Conservation (phyloP, 805 yeast genomes). For the Saccharomycopsis capsularis region DNA sequence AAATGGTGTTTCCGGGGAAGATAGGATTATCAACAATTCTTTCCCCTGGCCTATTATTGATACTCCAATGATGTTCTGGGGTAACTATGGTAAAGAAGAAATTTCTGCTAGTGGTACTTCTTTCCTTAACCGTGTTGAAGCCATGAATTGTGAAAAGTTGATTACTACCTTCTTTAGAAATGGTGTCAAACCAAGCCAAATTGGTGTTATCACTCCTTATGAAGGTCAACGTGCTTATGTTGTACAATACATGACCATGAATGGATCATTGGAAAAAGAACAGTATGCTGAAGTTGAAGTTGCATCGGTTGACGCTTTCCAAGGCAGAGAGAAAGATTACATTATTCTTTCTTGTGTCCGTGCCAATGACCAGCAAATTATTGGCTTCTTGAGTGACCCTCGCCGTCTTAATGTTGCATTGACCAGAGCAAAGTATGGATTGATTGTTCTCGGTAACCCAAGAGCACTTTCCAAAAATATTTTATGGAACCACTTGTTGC, state of each 20-base stretch:
- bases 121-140: constrained; percentile 79
- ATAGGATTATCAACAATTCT: constrained; percentile 47
- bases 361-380: constrained; percentile 63
- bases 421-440: constrained; percentile 80
- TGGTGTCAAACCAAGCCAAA: constrained; percentile 72
- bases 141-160: constrained; percentile 77
- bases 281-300: constrained; percentile 72
- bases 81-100: constrained; percentile 83
- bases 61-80: constrained; percentile 96
- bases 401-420: constrained; percentile 84
- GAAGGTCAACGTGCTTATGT: constrained; percentile 88
- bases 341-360: constrained; percentile 61
- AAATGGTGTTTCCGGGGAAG: constrained; percentile 79
- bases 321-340: constrained; percentile 68
- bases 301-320: constrained; percentile 74
- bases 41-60: constrained; percentile 91
- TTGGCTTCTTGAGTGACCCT: constrained; percentile 81
- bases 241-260: constrained; percentile 67
- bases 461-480: constrained; percentile 60
- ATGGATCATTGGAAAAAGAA: constrained; percentile 53
- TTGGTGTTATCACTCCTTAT: constrained; percentile 91
- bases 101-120: constrained; percentile 76
- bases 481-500: constrained; percentile 71
- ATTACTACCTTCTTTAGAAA: constrained; percentile 67
- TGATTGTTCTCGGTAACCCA: constrained; percentile 80